A percentile compares a stretch with the other conserved stretches of the same genome.
Conservation (phyloP, 257 asterid genomes). For the Gentiana macrophylla region DNA sequence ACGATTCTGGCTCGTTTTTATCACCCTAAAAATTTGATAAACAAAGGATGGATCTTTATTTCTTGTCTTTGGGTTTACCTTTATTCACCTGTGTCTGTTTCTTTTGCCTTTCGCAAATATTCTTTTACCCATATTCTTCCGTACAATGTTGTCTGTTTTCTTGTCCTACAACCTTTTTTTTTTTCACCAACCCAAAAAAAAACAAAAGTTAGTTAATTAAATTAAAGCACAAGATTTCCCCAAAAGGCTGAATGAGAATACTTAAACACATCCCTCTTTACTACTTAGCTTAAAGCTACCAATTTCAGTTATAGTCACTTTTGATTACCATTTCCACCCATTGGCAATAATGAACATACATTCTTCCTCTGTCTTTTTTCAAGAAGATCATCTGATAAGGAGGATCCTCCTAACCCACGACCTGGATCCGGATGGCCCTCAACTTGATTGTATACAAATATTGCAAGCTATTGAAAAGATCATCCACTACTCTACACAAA, state of each 20-base stretch:
- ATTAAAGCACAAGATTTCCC: no score
- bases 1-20: no score
- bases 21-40: no score
- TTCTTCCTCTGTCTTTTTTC: constrained; percentile 7
- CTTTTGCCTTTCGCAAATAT: constrained; percentile 1
- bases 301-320: not conserved
- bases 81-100: constrained; percentile 4
- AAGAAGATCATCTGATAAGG: constrained; percentile 43
- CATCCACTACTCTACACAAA: constrained; percentile 19
- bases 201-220: not conserved
- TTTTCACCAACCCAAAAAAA: not conserved
- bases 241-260: not conserved
- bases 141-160: not conserved
- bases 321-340: constrained; percentile 8
- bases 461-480: constrained; percentile 33
- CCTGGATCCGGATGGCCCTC: constrained; percentile 29
- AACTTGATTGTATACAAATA: constrained; percentile 35
- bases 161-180: not conserved
- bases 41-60: not conserved
- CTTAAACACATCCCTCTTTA: not conserved
- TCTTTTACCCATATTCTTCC: constrained; percentile 1
- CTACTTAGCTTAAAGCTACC: constrained; percentile 1
- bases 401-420: constrained; percentile 48
- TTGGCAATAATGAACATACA: constrained; percentile 9
- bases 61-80: constrained; percentile 11